These are phyloP conservation scores for Camillea tinctor DNA, from an alignment of 2,329 filamentous ascomycete genomes.

Conservation along the genomic window DNA sequence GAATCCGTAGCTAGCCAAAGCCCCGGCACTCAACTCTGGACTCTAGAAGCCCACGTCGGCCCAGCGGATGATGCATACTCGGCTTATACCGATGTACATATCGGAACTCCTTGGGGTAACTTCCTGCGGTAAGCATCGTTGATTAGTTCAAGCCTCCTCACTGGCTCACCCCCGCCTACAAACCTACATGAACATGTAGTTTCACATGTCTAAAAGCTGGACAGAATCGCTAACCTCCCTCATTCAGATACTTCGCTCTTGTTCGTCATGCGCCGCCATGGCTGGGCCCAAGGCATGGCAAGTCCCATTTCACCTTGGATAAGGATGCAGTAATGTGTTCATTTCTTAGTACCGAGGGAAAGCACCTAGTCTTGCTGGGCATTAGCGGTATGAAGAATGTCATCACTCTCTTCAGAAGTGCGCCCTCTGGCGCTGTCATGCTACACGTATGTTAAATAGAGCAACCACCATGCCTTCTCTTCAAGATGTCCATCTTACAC, in stretches of 20 bases:
- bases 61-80: conserved; percentile 59
- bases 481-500: conserved; percentile 4
- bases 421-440: conserved; percentile 62
- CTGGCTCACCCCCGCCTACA: no score
- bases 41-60: conserved; percentile 56
- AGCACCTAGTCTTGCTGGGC: conserved; percentile 74
- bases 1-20: conserved; percentile 61
- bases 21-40: conserved; percentile 69
- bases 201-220: not conserved
- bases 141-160: not conserved
- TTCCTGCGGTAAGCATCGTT: conserved; percentile 49
- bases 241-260: conserved; percentile 71
- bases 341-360: conserved; percentile 70
- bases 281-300: conserved; percentile 86
- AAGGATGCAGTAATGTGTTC: conserved; percentile 77
- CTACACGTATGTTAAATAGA: conserved; percentile 54
- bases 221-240: conserved; percentile 16
- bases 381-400: conserved; percentile 73
- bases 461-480: not conserved
- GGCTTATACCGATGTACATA: conserved; percentile 49
- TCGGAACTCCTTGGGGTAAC: conserved; percentile 63
- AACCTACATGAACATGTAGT: not conserved
- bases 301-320: conserved; percentile 62
- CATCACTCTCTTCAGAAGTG: conserved; percentile 66
- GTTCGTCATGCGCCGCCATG: conserved; percentile 79